Evolutionary conservation across 164 flowering plant genomes (phyloP).

Genomic region (Magnolia kwangsiensis): DNA sequence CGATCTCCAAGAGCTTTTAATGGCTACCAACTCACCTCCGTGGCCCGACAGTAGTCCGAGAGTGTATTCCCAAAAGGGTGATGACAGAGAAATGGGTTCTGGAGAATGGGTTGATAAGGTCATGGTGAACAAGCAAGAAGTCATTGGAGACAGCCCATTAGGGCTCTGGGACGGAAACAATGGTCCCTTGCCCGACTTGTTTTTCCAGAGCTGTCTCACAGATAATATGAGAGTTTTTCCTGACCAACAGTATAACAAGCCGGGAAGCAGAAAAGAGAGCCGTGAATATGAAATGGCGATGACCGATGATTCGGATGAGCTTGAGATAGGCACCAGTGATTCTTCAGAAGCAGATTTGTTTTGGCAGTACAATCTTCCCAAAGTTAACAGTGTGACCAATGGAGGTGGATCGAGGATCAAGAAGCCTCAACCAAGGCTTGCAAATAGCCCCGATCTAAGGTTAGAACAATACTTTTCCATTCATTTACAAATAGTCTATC

Average conservation of each 20-base stretch:
- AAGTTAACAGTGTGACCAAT: slow-evolving; percentile 36
- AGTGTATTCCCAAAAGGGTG: slow-evolving; percentile 38
- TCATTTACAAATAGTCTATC: too few species aligned
- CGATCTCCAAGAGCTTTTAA: slow-evolving; percentile 65
- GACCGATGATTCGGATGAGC: slow-evolving; percentile 68
- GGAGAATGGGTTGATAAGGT: slow-evolving; percentile 95
- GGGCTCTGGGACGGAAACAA: slow-evolving; percentile 54
- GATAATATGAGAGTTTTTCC: slow-evolving; percentile 28
- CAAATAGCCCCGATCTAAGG: slow-evolving; percentile 60
- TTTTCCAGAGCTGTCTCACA: slow-evolving; percentile 55
- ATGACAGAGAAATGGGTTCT: slow-evolving; percentile 52
- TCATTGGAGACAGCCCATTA: slow-evolving; percentile 29
- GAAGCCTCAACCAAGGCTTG: slow-evolving; percentile 43
- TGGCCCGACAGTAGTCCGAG: slow-evolving; percentile 44
- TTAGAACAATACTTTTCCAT: slow-evolving; percentile 4
- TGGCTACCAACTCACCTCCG: slow-evolving; percentile 45
- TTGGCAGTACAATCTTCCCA: slow-evolving; percentile 81
- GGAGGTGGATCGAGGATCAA: slow-evolving; percentile 38
- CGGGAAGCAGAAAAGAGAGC: slow-evolving; percentile 27
- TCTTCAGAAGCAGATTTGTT: slow-evolving; percentile 85
- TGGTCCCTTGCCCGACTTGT: slow-evolving; percentile 34
- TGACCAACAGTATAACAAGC: slow-evolving; percentile 7
- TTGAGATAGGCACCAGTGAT: slow-evolving; percentile 80
- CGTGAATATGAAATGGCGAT: slow-evolving; percentile 35
- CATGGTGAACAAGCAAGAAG: slow-evolving; percentile 86